Conservation (phyloP, 1,139 yeast species). For the Insectozyma bohioensis region DNA sequence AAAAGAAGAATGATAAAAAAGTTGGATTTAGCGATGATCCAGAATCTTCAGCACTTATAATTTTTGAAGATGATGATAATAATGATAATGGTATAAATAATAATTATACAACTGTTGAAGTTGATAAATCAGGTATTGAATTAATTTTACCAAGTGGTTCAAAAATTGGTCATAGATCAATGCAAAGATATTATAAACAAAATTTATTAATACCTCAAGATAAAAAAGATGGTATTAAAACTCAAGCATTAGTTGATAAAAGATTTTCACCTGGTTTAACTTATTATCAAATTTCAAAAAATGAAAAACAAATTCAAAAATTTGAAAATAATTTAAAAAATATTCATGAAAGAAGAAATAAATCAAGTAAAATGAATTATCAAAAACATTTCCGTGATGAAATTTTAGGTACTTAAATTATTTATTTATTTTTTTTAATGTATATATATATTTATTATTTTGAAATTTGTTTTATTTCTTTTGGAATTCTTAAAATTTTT, state of each 20-base stretch:
- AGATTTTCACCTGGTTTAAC: constrained; percentile 43
- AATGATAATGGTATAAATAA: constrained; percentile 21
- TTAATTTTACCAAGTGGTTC: constrained; percentile 49
- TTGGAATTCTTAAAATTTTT: too few species aligned
- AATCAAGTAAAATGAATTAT: constrained; percentile 30
- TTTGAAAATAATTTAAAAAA: constrained; percentile 26
- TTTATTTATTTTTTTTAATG: too few species aligned
- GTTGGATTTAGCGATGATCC: constrained; percentile 21
- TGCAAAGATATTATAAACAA: constrained; percentile 46
- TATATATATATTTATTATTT: too few species aligned
- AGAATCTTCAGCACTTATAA: constrained; percentile 8
- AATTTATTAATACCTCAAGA: constrained; percentile 28
- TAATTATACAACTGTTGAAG: constrained; percentile 33
- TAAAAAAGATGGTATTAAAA: constrained; percentile 28
- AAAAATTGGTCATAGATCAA: constrained; percentile 47
- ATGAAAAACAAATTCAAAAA: constrained; percentile 32
- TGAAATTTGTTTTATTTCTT: too few species aligned
- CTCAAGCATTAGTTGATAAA: constrained; percentile 42
- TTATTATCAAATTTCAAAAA: constrained; percentile 28
- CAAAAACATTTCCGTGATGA: constrained; percentile 43
- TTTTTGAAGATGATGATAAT: constrained; percentile 17
- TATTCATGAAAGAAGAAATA: constrained; percentile 25
- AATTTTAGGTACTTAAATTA: constrained; percentile 30
- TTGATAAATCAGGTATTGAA: constrained; percentile 43
- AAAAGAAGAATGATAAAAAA: constrained; percentile 14